Percentiles rank a stretch among this genome's conserved stretches.
Evolutionary conservation across 768 basidiomycete species (phyloP).

Genomic region (Dioszegia crocea): DNA sequence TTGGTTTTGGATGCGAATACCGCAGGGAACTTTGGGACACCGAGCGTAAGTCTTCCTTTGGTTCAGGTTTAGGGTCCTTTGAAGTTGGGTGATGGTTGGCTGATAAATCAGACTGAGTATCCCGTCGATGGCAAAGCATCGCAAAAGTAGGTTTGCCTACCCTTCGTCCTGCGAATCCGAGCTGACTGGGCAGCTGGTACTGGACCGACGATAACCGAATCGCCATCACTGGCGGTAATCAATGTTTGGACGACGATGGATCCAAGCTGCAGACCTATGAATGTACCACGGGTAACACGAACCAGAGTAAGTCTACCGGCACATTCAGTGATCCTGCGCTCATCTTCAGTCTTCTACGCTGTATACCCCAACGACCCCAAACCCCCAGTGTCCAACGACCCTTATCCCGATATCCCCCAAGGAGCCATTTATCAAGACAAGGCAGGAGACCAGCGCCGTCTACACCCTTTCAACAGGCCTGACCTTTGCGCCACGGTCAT

Average conservation of each 20-base stretch:
- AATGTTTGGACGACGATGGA: constrained; percentile 15
- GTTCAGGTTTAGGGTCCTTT: too few species aligned
- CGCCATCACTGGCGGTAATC: constrained; percentile 15
- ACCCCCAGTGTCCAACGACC: not conserved
- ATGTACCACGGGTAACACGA: constrained; percentile 18
- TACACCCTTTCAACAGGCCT: constrained; percentile 15
- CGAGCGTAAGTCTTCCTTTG: not conserved
- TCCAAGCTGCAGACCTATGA: constrained; percentile 15
- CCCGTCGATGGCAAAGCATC: not conserved
- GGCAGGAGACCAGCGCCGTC: not conserved
- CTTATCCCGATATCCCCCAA: not conserved
- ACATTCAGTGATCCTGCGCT: not conserved
- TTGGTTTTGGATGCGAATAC: not conserved
- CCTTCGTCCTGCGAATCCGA: not conserved
- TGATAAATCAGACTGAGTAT: not conserved
- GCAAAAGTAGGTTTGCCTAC: not conserved
- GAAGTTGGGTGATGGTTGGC: not conserved
- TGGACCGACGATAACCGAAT: constrained; percentile 16
- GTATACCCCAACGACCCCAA: not conserved
- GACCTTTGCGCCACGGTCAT: constrained; percentile 21
- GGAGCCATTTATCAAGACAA: constrained; percentile 6
- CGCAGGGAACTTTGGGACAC: not conserved
- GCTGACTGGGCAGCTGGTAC: constrained; percentile 9
- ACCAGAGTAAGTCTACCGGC: constrained; percentile 6
- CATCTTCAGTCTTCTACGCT: not conserved